Evolutionary conservation across 129 eudicot species (phyloP).

Genomic region (Helianthus tuberosus): DNA sequence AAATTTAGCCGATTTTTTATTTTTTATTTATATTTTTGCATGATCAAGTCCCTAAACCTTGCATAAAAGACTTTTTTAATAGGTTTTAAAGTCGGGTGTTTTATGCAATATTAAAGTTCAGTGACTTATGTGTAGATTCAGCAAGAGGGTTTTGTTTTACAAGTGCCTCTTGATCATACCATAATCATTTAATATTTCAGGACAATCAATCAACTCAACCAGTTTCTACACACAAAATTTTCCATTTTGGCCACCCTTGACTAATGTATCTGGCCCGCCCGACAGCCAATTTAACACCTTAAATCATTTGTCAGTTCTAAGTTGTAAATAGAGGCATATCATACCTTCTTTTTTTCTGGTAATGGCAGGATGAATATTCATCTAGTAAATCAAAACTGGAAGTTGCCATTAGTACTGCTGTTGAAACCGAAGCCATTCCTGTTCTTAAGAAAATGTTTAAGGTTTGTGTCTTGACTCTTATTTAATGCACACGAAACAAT

Average conservation of each 20-base stretch:
- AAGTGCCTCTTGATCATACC: not conserved
- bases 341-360: slow-evolving; percentile 9
- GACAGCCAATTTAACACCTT: too few relatives aligned
- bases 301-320: slow-evolving; percentile 11
- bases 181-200: not conserved
- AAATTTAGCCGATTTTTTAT: not conserved
- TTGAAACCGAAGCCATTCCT: slow-evolving; percentile 66
- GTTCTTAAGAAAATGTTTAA: slow-evolving; percentile 57
- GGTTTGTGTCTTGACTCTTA: slow-evolving; percentile 42
- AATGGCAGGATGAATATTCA: slow-evolving; percentile 59
- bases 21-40: not conserved
- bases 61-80: not conserved
- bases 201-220: not conserved
- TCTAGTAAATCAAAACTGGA: slow-evolving; percentile 60
- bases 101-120: too few relatives aligned
- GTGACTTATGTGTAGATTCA: not conserved
- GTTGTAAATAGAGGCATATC: slow-evolving; percentile 12
- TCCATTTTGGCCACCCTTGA: not conserved
- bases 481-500: slow-evolving; percentile 2
- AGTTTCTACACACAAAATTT: not conserved
- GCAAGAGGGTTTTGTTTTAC: not conserved
- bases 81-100: not conserved
- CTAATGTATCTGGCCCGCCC: too few relatives aligned
- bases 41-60: not conserved
- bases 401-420: slow-evolving; percentile 57